Percentiles rank a stretch among this genome's conserved stretches.
Evolutionary conservation across 495 filamentous ascomycete genomes (phyloP).

Genomic region (Niebla homalea): DNA sequence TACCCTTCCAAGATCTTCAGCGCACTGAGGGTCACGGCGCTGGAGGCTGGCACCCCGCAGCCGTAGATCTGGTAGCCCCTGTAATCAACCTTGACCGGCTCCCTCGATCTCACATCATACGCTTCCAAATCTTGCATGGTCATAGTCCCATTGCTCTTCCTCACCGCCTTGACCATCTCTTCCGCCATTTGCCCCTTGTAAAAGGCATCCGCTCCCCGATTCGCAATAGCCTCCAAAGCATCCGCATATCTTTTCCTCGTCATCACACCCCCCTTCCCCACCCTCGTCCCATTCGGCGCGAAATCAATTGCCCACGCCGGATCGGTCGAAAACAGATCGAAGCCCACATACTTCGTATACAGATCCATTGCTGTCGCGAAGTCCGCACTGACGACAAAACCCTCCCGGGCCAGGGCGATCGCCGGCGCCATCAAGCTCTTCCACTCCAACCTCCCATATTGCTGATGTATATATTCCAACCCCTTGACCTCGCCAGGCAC

Average conservation of each 20-base stretch:
- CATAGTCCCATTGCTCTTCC: slow-evolving; percentile 60
- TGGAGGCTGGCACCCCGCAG: slow-evolving; percentile 57
- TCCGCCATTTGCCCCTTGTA: slow-evolving; percentile 62
- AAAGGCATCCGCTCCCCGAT: slow-evolving; percentile 55
- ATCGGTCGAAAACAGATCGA: slow-evolving; percentile 55
- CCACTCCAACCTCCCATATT: slow-evolving; percentile 61
- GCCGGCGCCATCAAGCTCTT: slow-evolving; percentile 52
- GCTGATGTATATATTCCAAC: slow-evolving; percentile 59
- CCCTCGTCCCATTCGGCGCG: slow-evolving; percentile 60
- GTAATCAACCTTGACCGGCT: slow-evolving; percentile 52
- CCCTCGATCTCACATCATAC: slow-evolving; percentile 48
- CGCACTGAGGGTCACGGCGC: slow-evolving; percentile 54
- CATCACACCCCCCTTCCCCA: slow-evolving; percentile 59
- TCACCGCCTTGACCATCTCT: slow-evolving; percentile 51
- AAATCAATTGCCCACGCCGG: slow-evolving; percentile 76
- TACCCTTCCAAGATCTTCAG: slow-evolving; percentile 72
- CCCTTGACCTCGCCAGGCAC: slow-evolving; percentile 74
- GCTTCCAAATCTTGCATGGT: slow-evolving; percentile 57
- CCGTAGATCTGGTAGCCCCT: slow-evolving; percentile 51
- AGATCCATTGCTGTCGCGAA: slow-evolving; percentile 53
- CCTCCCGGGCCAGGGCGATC: slow-evolving; percentile 55
- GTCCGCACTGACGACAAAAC: slow-evolving; percentile 58
- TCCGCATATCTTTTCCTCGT: slow-evolving; percentile 67
- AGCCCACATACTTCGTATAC: slow-evolving; percentile 17
- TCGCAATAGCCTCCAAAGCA: slow-evolving; percentile 61